These are phyloP conservation scores for Fraxinus sp. DNA, from an alignment of 305 asterid species.

Conservation along the genomic window DNA sequence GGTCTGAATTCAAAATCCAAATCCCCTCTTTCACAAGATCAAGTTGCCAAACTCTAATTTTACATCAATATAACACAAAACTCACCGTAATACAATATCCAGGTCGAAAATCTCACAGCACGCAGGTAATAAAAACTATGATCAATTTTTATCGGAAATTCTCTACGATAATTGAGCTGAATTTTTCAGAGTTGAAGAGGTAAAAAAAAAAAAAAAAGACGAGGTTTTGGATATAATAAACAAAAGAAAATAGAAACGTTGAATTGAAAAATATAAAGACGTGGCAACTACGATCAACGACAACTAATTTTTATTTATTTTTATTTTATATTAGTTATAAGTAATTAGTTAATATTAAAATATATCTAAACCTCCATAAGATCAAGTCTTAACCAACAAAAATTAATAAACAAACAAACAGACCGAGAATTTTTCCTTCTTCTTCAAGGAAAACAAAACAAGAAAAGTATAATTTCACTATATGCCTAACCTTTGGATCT, in stretches of 20 bases:
- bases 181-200: not conserved
- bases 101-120: not conserved
- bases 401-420: not conserved
- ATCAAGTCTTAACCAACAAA: not conserved
- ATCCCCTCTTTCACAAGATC: slow-evolving; percentile 3
- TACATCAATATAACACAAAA: slow-evolving; percentile 12
- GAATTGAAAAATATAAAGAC: not conserved
- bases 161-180: not conserved
- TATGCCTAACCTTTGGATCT: not conserved
- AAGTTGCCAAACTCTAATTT: not conserved
- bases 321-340: not conserved
- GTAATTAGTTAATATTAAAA: not conserved
- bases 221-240: not conserved
- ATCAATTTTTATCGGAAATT: not conserved
- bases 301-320: not conserved
- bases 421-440: not conserved
- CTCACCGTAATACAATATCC: slow-evolving; percentile 6
- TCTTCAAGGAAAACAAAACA: not conserved
- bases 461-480: not conserved
- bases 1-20: slow-evolving; percentile 25
- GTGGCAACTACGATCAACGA: not conserved
- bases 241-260: not conserved
- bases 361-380: not conserved
- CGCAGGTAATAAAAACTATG: slow-evolving; percentile 24
- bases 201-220: not conserved